A percentile compares a stretch with the other conserved stretches of the same genome.
phyloP scores from a whole-genome alignment of 2,329 filamentous ascomycete genomes.

The Verticillium isaacii region DNA sequence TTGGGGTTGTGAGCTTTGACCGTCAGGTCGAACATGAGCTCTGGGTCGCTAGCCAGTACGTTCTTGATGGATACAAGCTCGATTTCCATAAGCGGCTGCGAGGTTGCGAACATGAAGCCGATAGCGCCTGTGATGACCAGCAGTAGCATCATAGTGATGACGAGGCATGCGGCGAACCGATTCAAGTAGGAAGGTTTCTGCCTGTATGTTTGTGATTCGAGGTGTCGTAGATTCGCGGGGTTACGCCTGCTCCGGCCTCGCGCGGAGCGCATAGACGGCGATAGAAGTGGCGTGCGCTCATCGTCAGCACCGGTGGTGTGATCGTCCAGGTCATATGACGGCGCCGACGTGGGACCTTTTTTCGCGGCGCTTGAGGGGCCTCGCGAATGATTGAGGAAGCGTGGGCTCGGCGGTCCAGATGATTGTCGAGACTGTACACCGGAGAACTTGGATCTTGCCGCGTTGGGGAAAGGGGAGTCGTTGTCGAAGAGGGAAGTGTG shows the following conservation, averaged over 20 bases:
- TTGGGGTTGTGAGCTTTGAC: slow-evolving; percentile 91
- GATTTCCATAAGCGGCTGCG: slow-evolving; percentile 78
- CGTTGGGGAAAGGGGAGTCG: slow-evolving; percentile 72
- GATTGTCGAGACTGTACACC: slow-evolving; percentile 53
- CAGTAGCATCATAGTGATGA: slow-evolving; percentile 76
- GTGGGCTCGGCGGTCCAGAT: slow-evolving; percentile 67
- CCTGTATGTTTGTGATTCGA: slow-evolving; percentile 68
- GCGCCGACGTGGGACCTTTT: slow-evolving; percentile 42
- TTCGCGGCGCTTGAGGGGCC: slow-evolving; percentile 27
- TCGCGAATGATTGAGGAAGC: slow-evolving; percentile 35
- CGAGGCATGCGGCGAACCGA: slow-evolving; percentile 79
- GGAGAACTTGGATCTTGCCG: slow-evolving; percentile 58
- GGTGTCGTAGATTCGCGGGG: slow-evolving; percentile 56
- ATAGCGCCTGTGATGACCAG: slow-evolving; percentile 80
- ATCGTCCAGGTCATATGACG: slow-evolving; percentile 79
- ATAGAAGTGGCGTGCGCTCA: slow-evolving; percentile 78
- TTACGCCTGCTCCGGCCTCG: slow-evolving; percentile 54
- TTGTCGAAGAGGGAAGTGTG: slow-evolving; percentile 71
- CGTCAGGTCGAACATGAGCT: slow-evolving; percentile 88
- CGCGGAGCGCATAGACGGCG: slow-evolving; percentile 51
- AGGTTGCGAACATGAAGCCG: slow-evolving; percentile 86
- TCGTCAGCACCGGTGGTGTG: slow-evolving; percentile 70
- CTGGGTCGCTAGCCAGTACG: slow-evolving; percentile 88
- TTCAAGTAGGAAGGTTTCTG: slow-evolving; percentile 59
- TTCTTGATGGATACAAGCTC: slow-evolving; percentile 78